Percentiles rank a stretch among this genome's conserved stretches.
Evolutionary conservation across 768 basidiomycete species (phyloP).

Genomic region (Pisolithus tinctorius): DNA sequence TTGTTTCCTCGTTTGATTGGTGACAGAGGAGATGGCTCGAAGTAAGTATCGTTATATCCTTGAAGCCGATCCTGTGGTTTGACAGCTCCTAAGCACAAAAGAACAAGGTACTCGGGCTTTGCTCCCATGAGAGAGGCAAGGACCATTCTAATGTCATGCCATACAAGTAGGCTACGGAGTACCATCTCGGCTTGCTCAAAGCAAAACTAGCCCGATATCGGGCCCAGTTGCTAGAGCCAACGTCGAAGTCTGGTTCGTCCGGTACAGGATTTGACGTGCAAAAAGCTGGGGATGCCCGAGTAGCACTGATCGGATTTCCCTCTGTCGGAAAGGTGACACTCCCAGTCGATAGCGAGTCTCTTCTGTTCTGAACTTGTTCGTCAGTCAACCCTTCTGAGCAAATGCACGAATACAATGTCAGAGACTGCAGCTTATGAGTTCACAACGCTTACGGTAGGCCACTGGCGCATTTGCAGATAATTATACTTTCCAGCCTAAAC

Average conservation of each 20-base stretch:
- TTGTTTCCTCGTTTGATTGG: slow-evolving; percentile 1
- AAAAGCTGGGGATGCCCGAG: slow-evolving; percentile 82
- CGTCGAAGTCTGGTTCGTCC: slow-evolving; percentile 71
- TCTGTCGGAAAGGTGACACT: slow-evolving; percentile 77
- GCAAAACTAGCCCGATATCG: slow-evolving; percentile 94
- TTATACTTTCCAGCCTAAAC: background rate
- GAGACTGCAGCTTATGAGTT: slow-evolving; percentile 93
- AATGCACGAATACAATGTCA: slow-evolving; percentile 86
- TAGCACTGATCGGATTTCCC: slow-evolving; percentile 92
- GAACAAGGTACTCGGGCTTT: slow-evolving; percentile 63
- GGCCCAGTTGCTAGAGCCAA: slow-evolving; percentile 89
- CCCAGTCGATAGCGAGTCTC: background rate
- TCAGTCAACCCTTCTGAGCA: slow-evolving; percentile 86
- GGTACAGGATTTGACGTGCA: slow-evolving; percentile 89
- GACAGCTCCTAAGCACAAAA: slow-evolving; percentile 66
- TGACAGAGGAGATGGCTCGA: slow-evolving; percentile 91
- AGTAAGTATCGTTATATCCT: slow-evolving; percentile 51
- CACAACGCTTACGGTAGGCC: slow-evolving; percentile 72
- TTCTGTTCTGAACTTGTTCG: slow-evolving; percentile 4
- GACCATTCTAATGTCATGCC: slow-evolving; percentile 8
- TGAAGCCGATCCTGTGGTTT: slow-evolving; percentile 1
- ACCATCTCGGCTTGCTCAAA: slow-evolving; percentile 89
- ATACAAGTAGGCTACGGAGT: slow-evolving; percentile 72
- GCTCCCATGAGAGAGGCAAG: slow-evolving; percentile 3
- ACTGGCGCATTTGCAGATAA: background rate